Conservation (phyloP, 2,329 filamentous ascomycete species). For the Colletotrichum musae region DNA sequence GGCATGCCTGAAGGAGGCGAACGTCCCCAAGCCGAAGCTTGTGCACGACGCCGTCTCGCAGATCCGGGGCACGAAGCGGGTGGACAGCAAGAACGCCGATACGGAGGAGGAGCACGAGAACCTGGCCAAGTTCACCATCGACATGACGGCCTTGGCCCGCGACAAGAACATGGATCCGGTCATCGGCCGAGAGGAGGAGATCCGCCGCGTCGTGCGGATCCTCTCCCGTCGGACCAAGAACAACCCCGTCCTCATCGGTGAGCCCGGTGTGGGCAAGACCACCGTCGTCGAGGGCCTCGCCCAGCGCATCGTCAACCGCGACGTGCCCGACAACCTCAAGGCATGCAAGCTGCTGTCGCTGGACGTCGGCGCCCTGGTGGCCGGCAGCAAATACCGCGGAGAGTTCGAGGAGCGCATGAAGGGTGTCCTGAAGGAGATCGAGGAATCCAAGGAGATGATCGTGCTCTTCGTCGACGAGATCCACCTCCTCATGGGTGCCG, state of each 20-base stretch:
- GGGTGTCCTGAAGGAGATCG: conserved; percentile 96
- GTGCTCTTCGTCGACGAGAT: conserved; percentile 99
- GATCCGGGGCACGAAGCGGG: conserved; percentile 91
- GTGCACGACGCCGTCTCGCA: conserved; percentile 91
- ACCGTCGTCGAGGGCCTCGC: conserved; percentile 97
- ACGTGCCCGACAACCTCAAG: conserved; percentile 95
- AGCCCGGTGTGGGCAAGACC: conserved; percentile 98
- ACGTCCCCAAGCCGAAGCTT: conserved; percentile 91
- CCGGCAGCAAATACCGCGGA: conserved; percentile 97
- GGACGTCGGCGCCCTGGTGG: conserved; percentile 94
- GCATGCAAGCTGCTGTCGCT: conserved; percentile 95
- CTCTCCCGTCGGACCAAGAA: conserved; percentile 96
- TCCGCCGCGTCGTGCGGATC: conserved; percentile 91
- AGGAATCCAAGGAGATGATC: conserved; percentile 95
- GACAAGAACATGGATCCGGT: conserved; percentile 99
- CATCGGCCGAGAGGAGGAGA: conserved; percentile 97
- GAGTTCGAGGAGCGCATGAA: conserved; percentile 99
- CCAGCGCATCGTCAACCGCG: conserved; percentile 94
- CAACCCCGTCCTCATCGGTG: conserved; percentile 97
- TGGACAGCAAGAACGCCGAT: conserved; percentile 97
- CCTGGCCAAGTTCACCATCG: conserved; percentile 97
- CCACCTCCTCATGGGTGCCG: conserved; percentile 97
- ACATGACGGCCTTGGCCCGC: conserved; percentile 96
- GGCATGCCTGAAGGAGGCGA: conserved; percentile 83
- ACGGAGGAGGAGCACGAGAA: conserved; percentile 94